Percentiles rank a stretch among this genome's conserved stretches.
Conservation (phyloP, 495 filamentous ascomycete species). For the Hyaloscypha bicolor region DNA sequence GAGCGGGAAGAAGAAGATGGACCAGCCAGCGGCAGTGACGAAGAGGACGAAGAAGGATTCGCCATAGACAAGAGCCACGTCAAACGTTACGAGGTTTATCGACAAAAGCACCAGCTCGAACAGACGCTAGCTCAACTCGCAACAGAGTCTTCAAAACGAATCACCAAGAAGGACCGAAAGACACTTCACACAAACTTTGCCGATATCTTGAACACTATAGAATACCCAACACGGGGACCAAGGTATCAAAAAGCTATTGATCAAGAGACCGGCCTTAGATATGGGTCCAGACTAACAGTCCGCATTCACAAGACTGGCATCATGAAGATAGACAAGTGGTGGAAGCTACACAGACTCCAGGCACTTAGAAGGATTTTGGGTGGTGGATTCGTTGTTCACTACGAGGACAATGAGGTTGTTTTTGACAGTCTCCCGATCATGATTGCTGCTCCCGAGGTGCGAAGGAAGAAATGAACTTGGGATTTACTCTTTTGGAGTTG, state of each 20-base stretch:
- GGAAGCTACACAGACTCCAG: slow-evolving; percentile 78
- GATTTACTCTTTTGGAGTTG: not conserved
- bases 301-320: slow-evolving; percentile 70
- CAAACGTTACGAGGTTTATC: slow-evolving; percentile 43
- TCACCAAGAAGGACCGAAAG: slow-evolving; percentile 80
- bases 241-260: slow-evolving; percentile 72
- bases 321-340: slow-evolving; percentile 88
- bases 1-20: slow-evolving; percentile 62
- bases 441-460: not conserved
- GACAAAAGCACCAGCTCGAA: slow-evolving; percentile 39
- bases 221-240: slow-evolving; percentile 73
- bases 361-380: slow-evolving; percentile 76
- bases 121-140: slow-evolving; percentile 48
- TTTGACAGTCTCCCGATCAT: slow-evolving; percentile 67
- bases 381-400: slow-evolving; percentile 81
- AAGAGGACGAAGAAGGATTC: slow-evolving; percentile 52
- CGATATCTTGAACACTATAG: slow-evolving; percentile 83
- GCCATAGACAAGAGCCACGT: slow-evolving; percentile 39
- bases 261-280: slow-evolving; percentile 69
- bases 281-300: slow-evolving; percentile 78
- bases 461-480: not conserved
- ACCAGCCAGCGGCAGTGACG: slow-evolving; percentile 51
- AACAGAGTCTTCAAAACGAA: slow-evolving; percentile 64
- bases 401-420: slow-evolving; percentile 77
- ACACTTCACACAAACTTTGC: slow-evolving; percentile 75